phyloP scores from a whole-genome alignment of 2,329 filamentous ascomycete genomes.

The Penicillium verrucosum region DNA sequence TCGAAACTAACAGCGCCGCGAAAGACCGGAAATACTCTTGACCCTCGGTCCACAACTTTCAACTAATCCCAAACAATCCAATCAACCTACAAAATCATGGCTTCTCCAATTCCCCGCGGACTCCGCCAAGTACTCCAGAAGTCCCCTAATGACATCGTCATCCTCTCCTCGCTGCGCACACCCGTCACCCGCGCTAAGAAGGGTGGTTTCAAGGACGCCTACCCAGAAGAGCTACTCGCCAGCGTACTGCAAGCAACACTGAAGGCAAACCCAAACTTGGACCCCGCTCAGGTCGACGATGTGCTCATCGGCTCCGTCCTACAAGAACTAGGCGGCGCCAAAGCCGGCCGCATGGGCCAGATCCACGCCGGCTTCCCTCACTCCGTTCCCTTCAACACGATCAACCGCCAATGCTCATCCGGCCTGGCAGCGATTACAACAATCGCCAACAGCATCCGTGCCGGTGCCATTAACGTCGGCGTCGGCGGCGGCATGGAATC shows the following conservation, averaged over 20 bases:
- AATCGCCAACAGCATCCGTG: slow-evolving; percentile 71
- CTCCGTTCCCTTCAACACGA: slow-evolving; percentile 73
- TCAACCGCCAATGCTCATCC: slow-evolving; percentile 82
- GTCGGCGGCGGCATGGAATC: slow-evolving; percentile 92
- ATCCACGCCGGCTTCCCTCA: slow-evolving; percentile 76
- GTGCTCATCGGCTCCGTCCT: slow-evolving; percentile 85
- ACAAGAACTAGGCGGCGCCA: slow-evolving; percentile 83
- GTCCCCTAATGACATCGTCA: slow-evolving; percentile 75
- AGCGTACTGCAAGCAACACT: slow-evolving; percentile 65
- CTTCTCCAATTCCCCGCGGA: slow-evolving; percentile 57
- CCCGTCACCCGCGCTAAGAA: slow-evolving; percentile 80
- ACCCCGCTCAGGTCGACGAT: slow-evolving; percentile 69
- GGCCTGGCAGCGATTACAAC: slow-evolving; percentile 73
- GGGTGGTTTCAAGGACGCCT: slow-evolving; percentile 79
- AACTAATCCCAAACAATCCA: slow-evolving; percentile 4
- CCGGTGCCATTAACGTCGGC: slow-evolving; percentile 68
- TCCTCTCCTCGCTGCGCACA: slow-evolving; percentile 86
- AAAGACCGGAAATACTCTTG: background rate
- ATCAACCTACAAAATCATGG: slow-evolving; percentile 37
- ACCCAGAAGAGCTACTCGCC: slow-evolving; percentile 81
- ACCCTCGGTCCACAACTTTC: slow-evolving; percentile 7
- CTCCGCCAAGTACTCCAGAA: slow-evolving; percentile 75
- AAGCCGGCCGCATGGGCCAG: slow-evolving; percentile 87
- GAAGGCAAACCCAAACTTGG: slow-evolving; percentile 67
- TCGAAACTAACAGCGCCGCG: background rate